A percentile compares a stretch with the other conserved stretches of the same genome.
Evolutionary conservation across 768 basidiomycete species (phyloP).

Genomic region (Cyathus striatus): DNA sequence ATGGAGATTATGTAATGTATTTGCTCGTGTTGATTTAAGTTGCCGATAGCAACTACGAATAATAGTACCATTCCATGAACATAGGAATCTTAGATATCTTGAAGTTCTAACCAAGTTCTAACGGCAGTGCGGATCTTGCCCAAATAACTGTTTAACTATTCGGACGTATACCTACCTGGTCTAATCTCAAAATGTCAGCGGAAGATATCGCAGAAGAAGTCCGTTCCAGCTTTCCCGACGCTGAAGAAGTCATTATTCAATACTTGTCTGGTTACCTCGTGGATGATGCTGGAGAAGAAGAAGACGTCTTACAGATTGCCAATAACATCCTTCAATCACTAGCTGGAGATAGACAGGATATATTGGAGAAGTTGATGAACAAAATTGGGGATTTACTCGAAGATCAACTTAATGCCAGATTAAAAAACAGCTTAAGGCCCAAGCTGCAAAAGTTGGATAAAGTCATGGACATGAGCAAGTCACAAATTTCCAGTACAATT

Average conservation of each 20-base stretch:
- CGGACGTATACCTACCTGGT: too few relatives aligned
- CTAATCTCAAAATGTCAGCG: constrained; percentile 50
- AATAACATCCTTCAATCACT: constrained; percentile 74
- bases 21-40: too few relatives aligned
- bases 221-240: constrained; percentile 60
- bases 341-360: constrained; percentile 51
- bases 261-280: constrained; percentile 86
- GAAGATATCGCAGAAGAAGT: constrained; percentile 80
- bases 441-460: constrained; percentile 76
- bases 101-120: too few relatives aligned
- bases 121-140: too few relatives aligned
- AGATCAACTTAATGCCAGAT: constrained; percentile 55
- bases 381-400: constrained; percentile 59
- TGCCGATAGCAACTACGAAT: too few relatives aligned
- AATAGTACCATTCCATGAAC: too few relatives aligned
- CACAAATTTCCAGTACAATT: constrained; percentile 75
- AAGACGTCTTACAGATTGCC: constrained; percentile 77
- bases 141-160: too few relatives aligned
- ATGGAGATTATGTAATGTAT: too few relatives aligned
- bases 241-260: constrained; percentile 82
- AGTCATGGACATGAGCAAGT: constrained; percentile 85
- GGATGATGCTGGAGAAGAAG: constrained; percentile 85
- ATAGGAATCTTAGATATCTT: too few relatives aligned
- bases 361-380: constrained; percentile 62
- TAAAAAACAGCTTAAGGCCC: constrained; percentile 55